Evolutionary conservation across 208 protist species (phyloP), one percentile per base, ranked within the genome.

Genomic region (Leishmania guyanensis): DNA sequence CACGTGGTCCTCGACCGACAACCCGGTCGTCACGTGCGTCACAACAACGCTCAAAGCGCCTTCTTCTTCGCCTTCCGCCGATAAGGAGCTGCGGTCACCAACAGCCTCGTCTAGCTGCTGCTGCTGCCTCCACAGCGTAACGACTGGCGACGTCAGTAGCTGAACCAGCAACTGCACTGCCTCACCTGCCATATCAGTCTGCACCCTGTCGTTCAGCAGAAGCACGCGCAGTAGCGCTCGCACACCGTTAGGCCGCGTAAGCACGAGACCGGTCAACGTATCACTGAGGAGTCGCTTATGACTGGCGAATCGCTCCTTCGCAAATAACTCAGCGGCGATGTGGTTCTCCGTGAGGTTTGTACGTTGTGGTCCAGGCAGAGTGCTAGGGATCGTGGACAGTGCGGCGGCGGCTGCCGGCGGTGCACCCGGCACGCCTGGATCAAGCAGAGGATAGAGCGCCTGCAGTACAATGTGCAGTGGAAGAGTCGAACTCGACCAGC

Each of bases 401-500:
- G 6, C 17, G 12, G 58, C 8, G 66, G 43, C 14, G 9, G 39
- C 17, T 17, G 39, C 50, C 39, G 6, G 46, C 10, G 51, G 46
- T 54, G 77, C 3, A 10, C 14, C 50, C 75, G 77, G 39, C 46
- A 53, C 26, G 17, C 12, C 53, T 43, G 43, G 17, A 48, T 92
- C 86, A 36, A 97, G 87, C 50, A 97, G 83, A 1, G 94, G 92
- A 79, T 96, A 96, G 39, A 97, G 87, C 0, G 92, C 88, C 14
- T 83, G 75, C 2, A 95, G 78, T 4, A 96, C 81, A 36, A 75
- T 70, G 20, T 82, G 62, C 53, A 84, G 54, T 1, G 87, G 88
- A 14, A 93, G 74, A 2, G 82, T 53, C 3, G 69, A n/a, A 16
- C 74, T 64, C 9, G 74, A 85, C 84, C 87, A 94, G 82, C 90